These are phyloP conservation scores for Tetrahymena borealis DNA, from an alignment of 73 alveolate species.

Conservation along the genomic window DNA sequence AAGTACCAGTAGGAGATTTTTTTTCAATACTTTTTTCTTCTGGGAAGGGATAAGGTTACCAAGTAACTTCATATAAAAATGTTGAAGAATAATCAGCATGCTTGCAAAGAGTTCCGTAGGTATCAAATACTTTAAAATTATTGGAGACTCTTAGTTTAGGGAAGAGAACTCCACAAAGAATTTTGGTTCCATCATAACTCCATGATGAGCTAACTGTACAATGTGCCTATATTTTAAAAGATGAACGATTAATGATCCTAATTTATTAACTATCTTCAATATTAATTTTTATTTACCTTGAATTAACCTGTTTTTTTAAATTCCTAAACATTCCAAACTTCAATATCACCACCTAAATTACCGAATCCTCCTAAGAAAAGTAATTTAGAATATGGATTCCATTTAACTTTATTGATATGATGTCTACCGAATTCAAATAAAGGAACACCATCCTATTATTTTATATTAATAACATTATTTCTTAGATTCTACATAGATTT, in stretches of 20 bases:
- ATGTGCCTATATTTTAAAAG: background rate
- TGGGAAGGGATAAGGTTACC: background rate
- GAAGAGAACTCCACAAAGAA: background rate
- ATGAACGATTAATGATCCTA: no score
- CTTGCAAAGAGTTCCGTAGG: background rate
- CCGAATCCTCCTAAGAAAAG: background rate
- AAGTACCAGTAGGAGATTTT: background rate
- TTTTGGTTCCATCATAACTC: background rate
- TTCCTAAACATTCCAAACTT: background rate
- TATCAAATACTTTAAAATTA: background rate
- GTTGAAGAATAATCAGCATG: background rate
- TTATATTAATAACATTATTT: background rate
- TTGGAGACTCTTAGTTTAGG: background rate
- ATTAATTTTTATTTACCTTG: background rate
- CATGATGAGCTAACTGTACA: background rate
- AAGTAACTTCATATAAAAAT: background rate
- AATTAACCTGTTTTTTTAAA: background rate
- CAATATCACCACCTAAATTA: background rate
- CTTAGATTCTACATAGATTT: background rate
- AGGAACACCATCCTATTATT: background rate
- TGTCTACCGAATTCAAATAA: background rate
- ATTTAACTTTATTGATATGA: background rate
- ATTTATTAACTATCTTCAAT: background rate
- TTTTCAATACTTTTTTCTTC: background rate
- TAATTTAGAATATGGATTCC: background rate